A percentile compares a stretch with the other conserved stretches of the same genome.
phyloP scores from a whole-genome alignment of 2,329 filamentous ascomycete species.

The Graphilbum fragrans region DNA sequence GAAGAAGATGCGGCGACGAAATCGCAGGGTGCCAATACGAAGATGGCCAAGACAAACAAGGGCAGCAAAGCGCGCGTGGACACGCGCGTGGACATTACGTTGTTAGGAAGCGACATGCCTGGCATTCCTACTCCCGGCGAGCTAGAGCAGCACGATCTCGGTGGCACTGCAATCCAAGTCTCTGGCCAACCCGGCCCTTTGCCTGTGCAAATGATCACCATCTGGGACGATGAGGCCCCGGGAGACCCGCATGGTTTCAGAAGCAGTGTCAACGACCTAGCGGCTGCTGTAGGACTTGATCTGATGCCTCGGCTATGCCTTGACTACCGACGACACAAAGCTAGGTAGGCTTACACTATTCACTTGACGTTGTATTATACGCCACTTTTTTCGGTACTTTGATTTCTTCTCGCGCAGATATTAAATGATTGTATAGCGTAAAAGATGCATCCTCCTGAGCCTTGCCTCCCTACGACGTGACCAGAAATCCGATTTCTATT shows the following conservation, averaged over 20 bases:
- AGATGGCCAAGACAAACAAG: slow-evolving; percentile 6
- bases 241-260: slow-evolving; percentile 40
- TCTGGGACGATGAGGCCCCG: slow-evolving; percentile 45
- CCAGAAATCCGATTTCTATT: no score
- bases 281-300: slow-evolving; percentile 52
- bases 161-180: slow-evolving; percentile 43
- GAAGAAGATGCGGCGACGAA: background rate
- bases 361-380: no score
- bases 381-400: no score
- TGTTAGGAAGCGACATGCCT: slow-evolving; percentile 54
- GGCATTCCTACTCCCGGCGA: slow-evolving; percentile 51
- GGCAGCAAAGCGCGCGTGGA: slow-evolving; percentile 13
- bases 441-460: no score
- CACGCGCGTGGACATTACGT: slow-evolving; percentile 17
- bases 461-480: no score
- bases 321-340: slow-evolving; percentile 28
- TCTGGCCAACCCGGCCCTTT: slow-evolving; percentile 24
- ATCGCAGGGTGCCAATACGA: background rate
- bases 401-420: no score
- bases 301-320: slow-evolving; percentile 44
- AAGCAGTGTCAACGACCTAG: slow-evolving; percentile 52
- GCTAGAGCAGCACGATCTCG: slow-evolving; percentile 34
- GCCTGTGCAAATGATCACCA: slow-evolving; percentile 37
- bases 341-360: no score
- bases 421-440: no score